phyloP scores from a whole-genome alignment of 257 asterid genomes.

The Capsicum baccatum region DNA sequence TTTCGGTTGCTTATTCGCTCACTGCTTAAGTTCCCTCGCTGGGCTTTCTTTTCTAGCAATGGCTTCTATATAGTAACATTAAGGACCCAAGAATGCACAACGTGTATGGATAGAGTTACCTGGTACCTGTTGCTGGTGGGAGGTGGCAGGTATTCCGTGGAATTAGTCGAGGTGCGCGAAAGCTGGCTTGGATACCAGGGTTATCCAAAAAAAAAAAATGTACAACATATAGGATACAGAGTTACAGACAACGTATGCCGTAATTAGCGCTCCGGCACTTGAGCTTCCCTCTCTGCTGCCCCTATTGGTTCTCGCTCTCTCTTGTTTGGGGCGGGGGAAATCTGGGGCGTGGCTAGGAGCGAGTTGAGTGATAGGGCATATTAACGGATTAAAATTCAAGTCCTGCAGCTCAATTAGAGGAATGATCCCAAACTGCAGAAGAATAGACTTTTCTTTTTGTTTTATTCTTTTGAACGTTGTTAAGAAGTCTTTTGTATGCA shows the following conservation, averaged over 20 bases:
- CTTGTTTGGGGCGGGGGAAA: too few species aligned
- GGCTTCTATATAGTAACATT: background rate
- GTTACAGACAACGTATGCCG: background rate
- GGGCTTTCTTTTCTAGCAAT: background rate
- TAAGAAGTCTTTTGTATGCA: background rate
- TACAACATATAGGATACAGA: too few species aligned
- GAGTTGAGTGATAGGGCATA: background rate
- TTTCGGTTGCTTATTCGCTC: background rate
- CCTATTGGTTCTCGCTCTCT: background rate
- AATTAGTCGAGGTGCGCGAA: too few species aligned
- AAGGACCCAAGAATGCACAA: background rate
- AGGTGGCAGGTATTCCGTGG: too few species aligned
- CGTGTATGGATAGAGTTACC: background rate
- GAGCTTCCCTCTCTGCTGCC: background rate
- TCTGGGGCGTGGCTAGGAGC: background rate
- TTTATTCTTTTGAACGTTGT: background rate
- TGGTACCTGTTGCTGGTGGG: too few species aligned
- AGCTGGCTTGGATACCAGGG: too few species aligned
- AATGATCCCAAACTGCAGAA: background rate
- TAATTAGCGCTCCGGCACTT: background rate
- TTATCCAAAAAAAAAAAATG: too few species aligned
- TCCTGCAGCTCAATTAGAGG: constrained; percentile 3
- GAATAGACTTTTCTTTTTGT: background rate
- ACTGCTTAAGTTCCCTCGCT: background rate
- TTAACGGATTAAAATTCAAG: background rate